Conservation (phyloP, 495 filamentous ascomycete genomes). For the Daldinia grandis region DNA sequence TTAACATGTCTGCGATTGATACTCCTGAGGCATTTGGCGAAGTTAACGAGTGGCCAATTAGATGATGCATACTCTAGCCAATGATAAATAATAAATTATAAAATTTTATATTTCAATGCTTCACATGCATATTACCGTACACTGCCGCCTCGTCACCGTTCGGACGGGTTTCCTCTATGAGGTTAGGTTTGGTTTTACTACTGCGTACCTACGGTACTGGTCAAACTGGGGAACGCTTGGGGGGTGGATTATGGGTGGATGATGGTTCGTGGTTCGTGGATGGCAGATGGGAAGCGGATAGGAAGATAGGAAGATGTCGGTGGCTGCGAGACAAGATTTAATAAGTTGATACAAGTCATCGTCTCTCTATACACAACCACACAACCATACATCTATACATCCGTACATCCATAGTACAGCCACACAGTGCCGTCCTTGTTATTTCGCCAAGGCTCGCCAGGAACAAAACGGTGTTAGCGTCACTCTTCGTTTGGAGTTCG, state of each 20-base stretch:
- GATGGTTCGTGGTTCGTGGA: too few relatives aligned
- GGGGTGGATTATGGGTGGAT: neutral
- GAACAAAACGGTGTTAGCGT: slow-evolving; percentile 31
- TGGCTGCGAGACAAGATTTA: slow-evolving; percentile 38
- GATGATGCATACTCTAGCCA: slow-evolving; percentile 4
- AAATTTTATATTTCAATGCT: slow-evolving; percentile 26
- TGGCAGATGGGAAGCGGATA: neutral
- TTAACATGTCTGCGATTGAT: slow-evolving; percentile 18
- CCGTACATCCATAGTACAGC: slow-evolving; percentile 11
- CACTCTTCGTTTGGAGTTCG: slow-evolving; percentile 20
- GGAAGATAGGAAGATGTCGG: slow-evolving; percentile 14
- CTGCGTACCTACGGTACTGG: slow-evolving; percentile 3
- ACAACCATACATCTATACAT: neutral
- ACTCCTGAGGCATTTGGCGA: slow-evolving; percentile 11
- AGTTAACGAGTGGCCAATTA: slow-evolving; percentile 18
- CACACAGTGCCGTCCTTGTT: slow-evolving; percentile 28
- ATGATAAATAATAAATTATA: too few relatives aligned
- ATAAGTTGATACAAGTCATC: slow-evolving; percentile 30
- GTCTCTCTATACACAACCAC: slow-evolving; percentile 9
- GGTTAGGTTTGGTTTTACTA: slow-evolving; percentile 37
- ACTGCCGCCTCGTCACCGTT: slow-evolving; percentile 27
- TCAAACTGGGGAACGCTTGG: slow-evolving; percentile 15
- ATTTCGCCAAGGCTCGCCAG: slow-evolving; percentile 21
- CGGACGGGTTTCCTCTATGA: slow-evolving; percentile 34
- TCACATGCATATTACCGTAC: slow-evolving; percentile 2